phyloP scores from a whole-genome alignment of 2,329 filamentous ascomycete species.

The Hymenoscyphus albidus region DNA sequence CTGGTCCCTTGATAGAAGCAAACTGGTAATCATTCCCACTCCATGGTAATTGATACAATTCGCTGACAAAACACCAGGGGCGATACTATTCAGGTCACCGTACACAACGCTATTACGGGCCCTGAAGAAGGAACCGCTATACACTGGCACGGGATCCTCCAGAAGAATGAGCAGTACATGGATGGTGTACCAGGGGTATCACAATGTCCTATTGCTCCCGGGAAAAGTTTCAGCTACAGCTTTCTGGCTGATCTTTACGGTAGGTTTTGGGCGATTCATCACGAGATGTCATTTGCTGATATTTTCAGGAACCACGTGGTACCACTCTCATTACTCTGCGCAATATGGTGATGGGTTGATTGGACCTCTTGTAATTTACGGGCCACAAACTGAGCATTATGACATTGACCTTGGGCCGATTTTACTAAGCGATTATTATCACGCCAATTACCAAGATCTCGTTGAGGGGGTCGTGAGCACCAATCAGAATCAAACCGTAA shows the following conservation, averaged over 20 bases:
- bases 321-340: constrained; percentile 54
- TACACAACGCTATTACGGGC: constrained; percentile 63
- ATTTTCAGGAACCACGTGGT: constrained; percentile 44
- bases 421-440: constrained; percentile 38
- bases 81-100: constrained; percentile 54
- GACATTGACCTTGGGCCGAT: constrained; percentile 50
- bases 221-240: constrained; percentile 28
- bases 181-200: constrained; percentile 46
- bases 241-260: constrained; percentile 40
- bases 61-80: constrained; percentile 20
- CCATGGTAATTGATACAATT: no score
- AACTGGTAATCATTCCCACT: constrained; percentile 29
- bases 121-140: constrained; percentile 36
- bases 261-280: not conserved
- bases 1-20: constrained; percentile 35
- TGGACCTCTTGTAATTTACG: constrained; percentile 60
- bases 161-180: constrained; percentile 37
- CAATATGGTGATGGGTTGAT: constrained; percentile 48
- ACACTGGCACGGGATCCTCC: constrained; percentile 48
- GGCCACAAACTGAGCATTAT: constrained; percentile 54
- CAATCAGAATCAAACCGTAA: constrained; percentile 7
- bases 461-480: constrained; percentile 39
- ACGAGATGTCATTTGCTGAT: not conserved
- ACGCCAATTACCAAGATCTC: constrained; percentile 43
- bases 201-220: constrained; percentile 63